These are phyloP conservation scores for Aureobasidium lini DNA, from an alignment of 2,329 filamentous ascomycete species.

Conservation along the genomic window DNA sequence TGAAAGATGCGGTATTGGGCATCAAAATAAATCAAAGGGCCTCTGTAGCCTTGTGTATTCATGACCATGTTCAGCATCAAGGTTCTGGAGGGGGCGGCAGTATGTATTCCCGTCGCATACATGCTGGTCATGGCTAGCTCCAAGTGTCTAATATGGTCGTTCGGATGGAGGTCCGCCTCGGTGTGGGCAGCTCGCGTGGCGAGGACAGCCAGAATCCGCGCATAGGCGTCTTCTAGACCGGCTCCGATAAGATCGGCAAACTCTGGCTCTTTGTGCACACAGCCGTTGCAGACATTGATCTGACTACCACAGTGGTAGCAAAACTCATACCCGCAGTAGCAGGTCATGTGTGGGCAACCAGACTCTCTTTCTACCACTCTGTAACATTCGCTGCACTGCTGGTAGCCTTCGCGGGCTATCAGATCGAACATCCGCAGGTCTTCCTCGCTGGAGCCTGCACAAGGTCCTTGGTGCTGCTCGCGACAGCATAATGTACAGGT, in stretches of 20 bases:
- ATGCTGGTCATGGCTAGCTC: too few relatives aligned
- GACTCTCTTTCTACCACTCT: not conserved
- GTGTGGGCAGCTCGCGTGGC: too few relatives aligned
- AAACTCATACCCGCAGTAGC: not conserved
- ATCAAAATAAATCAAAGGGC: too few relatives aligned
- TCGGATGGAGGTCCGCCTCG: too few relatives aligned
- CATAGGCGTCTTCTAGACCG: too few relatives aligned
- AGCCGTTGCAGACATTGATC: not conserved
- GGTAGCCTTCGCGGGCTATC: not conserved
- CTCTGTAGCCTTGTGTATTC: too few relatives aligned
- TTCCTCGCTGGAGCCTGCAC: not conserved
- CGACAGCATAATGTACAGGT: not conserved
- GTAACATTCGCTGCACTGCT: not conserved
- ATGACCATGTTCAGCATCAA: too few relatives aligned
- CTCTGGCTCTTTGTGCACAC: not conserved
- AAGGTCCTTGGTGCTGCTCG: not conserved
- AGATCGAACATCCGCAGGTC: not conserved
- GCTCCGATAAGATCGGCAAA: not conserved
- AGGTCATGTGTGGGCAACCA: conserved; percentile 1
- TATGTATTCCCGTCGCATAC: too few relatives aligned
- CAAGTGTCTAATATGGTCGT: too few relatives aligned
- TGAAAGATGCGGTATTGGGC: too few relatives aligned
- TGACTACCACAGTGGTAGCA: not conserved
- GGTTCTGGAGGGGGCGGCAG: too few relatives aligned
- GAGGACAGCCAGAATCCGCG: too few relatives aligned